These are phyloP conservation scores for Stevia rebaudiana DNA, from an alignment of 140 eudicot genomes.

Conservation along the genomic window DNA sequence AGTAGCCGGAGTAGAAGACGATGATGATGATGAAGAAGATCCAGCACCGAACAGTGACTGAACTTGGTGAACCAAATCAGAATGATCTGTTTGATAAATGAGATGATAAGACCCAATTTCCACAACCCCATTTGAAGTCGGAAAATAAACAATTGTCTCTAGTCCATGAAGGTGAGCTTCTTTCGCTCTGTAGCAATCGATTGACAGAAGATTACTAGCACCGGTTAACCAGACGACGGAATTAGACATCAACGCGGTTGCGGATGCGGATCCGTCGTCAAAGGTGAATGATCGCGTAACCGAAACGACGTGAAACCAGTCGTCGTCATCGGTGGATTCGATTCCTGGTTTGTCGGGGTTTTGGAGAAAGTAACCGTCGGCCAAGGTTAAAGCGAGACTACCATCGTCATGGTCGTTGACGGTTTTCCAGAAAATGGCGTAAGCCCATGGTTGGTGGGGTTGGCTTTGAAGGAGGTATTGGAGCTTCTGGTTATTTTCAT, in stretches of 20 bases:
- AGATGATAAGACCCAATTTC: slow-evolving; percentile 59
- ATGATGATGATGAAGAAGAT: slow-evolving; percentile 1
- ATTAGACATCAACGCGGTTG: slow-evolving; percentile 36
- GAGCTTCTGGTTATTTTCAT: not conserved
- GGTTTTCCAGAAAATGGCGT: slow-evolving; percentile 15
- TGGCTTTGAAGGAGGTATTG: slow-evolving; percentile 7
- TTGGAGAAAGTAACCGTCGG: slow-evolving; percentile 7
- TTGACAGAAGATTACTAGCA: slow-evolving; percentile 19
- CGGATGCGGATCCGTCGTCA: slow-evolving; percentile 43
- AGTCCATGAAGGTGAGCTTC: slow-evolving; percentile 79
- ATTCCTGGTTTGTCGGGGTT: not conserved
- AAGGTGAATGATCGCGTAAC: slow-evolving; percentile 39
- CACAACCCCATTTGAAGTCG: slow-evolving; percentile 55
- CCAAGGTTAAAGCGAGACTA: not conserved
- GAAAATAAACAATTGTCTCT: slow-evolving; percentile 51
- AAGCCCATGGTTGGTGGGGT: slow-evolving; percentile 15
- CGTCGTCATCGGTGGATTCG: slow-evolving; percentile 29
- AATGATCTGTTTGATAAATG: slow-evolving; percentile 28
- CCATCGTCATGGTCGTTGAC: not conserved
- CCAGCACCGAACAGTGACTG: slow-evolving; percentile 36
- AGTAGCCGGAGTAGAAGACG: slow-evolving; percentile 1
- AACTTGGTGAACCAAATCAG: slow-evolving; percentile 33
- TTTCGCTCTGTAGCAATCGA: slow-evolving; percentile 53
- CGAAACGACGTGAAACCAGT: slow-evolving; percentile 71
- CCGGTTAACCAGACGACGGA: slow-evolving; percentile 56